phyloP scores from a whole-genome alignment of 768 basidiomycete species.

The Leccinellum rugosiceps region DNA sequence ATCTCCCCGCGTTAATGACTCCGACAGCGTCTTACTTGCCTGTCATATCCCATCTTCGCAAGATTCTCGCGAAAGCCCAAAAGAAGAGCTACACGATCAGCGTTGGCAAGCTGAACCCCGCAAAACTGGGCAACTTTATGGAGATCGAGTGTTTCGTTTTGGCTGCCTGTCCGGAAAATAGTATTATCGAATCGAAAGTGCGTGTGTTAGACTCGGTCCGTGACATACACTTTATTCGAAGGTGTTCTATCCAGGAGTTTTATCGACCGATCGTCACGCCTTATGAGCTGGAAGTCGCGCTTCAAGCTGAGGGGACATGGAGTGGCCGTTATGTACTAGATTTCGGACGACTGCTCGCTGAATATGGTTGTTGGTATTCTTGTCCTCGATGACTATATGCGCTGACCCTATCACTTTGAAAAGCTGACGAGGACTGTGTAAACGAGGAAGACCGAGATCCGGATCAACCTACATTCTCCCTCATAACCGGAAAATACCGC shows the following conservation, averaged over 20 bases:
- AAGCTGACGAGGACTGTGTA: conserved; percentile 3
- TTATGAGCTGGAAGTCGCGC: conserved; percentile 81
- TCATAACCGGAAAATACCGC: conserved; percentile 82
- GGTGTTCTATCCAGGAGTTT: conserved; percentile 63
- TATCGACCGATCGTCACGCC: conserved; percentile 90
- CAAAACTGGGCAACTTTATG: conserved; percentile 93
- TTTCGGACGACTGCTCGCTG: conserved; percentile 57
- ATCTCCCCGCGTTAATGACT: background rate
- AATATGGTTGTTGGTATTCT: conserved; percentile 21
- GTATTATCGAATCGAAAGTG: conserved; percentile 71
- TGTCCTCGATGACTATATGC: background rate
- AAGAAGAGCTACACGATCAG: conserved; percentile 95
- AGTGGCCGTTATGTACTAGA: conserved; percentile 77
- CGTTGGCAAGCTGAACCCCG: conserved; percentile 92
- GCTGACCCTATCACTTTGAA: background rate
- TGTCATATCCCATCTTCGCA: conserved; percentile 78
- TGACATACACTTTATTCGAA: background rate
- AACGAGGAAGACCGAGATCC: conserved; percentile 46
- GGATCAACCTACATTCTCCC: conserved; percentile 80
- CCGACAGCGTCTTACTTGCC: conserved; percentile 76
- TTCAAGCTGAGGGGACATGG: conserved; percentile 69
- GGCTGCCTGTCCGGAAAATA: conserved; percentile 94
- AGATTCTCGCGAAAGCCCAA: conserved; percentile 55
- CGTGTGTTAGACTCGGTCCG: background rate
- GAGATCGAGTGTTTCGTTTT: conserved; percentile 96